phyloP scores from a whole-genome alignment of 768 basidiomycete species.

The Pleurotus ostreatus region DNA sequence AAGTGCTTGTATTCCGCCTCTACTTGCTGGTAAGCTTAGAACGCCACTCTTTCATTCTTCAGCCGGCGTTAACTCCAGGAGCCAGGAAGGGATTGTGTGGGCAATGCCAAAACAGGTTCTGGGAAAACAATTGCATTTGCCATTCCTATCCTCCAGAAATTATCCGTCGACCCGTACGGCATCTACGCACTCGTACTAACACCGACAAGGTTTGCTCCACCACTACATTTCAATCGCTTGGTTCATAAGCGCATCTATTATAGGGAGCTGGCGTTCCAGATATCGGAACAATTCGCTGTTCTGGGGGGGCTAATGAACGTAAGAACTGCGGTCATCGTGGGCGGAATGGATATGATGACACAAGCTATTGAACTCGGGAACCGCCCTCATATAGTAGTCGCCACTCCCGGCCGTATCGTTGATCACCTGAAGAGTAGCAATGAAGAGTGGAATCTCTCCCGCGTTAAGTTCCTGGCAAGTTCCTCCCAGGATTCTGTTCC shows the following conservation, averaged over 20 bases:
- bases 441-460: slow-evolving; percentile 78
- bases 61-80: neutral
- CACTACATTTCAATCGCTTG: neutral
- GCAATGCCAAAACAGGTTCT: slow-evolving; percentile 96
- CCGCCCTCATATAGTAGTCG: slow-evolving; percentile 90
- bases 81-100: slow-evolving; percentile 91
- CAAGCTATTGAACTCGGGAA: slow-evolving; percentile 85
- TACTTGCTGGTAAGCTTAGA: slow-evolving; percentile 61
- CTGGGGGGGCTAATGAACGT: slow-evolving; percentile 80
- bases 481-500: neutral
- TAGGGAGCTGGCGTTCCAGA: slow-evolving; percentile 96
- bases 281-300: slow-evolving; percentile 93
- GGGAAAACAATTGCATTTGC: slow-evolving; percentile 99
- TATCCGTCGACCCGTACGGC: slow-evolving; percentile 89
- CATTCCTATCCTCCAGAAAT: slow-evolving; percentile 85
- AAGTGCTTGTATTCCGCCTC: slow-evolving; percentile 81
- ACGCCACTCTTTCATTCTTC: neutral
- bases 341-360: slow-evolving; percentile 97
- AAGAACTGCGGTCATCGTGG: slow-evolving; percentile 86
- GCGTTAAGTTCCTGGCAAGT: slow-evolving; percentile 81
- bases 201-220: slow-evolving; percentile 73
- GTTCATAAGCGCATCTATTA: neutral
- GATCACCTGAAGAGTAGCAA: slow-evolving; percentile 81
- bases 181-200: slow-evolving; percentile 92
- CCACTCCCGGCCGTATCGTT: slow-evolving; percentile 92